These are phyloP conservation scores for Exophiala calicioides DNA, from an alignment of 2,329 filamentous ascomycete species.

Conservation along the genomic window DNA sequence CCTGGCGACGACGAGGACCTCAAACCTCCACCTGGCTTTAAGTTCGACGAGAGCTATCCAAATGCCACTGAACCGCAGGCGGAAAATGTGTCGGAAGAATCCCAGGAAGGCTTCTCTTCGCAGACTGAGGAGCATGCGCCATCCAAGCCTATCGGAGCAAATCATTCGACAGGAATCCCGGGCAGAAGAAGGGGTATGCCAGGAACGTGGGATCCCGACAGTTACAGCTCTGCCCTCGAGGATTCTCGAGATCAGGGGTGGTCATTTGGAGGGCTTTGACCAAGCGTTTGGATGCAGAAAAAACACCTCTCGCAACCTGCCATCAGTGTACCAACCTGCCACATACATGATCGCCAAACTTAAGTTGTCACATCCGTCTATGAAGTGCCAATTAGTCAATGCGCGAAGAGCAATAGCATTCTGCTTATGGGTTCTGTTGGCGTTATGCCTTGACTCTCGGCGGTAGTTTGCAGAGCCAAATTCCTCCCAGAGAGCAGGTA, in stretches of 20 bases:
- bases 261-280: conserved; percentile 27
- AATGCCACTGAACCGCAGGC: neutral
- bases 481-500: conserved; percentile 9
- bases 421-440: conserved; percentile 14
- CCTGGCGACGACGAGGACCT: conserved; percentile 32
- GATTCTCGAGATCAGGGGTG: conserved; percentile 26
- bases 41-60: conserved; percentile 17
- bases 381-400: conserved; percentile 34
- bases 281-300: neutral
- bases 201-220: conserved; percentile 11
- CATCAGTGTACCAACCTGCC: neutral
- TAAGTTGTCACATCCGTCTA: conserved; percentile 33
- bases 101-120: neutral
- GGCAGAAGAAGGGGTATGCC: conserved; percentile 7
- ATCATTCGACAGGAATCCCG: neutral
- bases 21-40: conserved; percentile 30
- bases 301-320: no score
- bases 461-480: conserved; percentile 21
- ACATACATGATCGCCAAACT: conserved; percentile 27
- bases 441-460: conserved; percentile 27
- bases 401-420: conserved; percentile 30
- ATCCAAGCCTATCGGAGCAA: neutral
- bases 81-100: neutral
- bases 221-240: conserved; percentile 21
- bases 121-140: neutral